Evolutionary conservation across 2,329 filamentous ascomycete genomes (phyloP).

Genomic region (Sordariomycetes sp.): DNA sequence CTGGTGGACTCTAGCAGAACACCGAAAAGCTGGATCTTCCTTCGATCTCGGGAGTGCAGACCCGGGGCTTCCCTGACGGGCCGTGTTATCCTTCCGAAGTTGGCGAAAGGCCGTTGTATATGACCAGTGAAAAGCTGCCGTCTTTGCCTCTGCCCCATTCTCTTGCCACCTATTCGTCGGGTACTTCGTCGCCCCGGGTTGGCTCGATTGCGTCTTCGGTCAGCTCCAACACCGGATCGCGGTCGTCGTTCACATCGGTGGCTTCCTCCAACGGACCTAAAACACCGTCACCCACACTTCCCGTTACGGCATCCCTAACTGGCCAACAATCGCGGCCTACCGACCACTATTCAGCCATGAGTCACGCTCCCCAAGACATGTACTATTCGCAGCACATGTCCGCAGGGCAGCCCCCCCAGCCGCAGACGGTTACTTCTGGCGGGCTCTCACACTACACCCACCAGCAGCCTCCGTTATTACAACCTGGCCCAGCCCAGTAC

Average conservation of each 20-base stretch:
- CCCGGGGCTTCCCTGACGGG: constrained; percentile 64
- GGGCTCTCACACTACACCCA: constrained; percentile 68
- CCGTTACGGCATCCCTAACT: constrained; percentile 32
- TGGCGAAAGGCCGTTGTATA: constrained; percentile 40
- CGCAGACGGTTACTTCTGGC: constrained; percentile 66
- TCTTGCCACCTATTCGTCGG: constrained; percentile 60
- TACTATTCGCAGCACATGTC: constrained; percentile 78
- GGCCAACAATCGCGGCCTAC: constrained; percentile 25
- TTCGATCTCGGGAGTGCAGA: constrained; percentile 73
- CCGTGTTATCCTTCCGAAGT: constrained; percentile 35
- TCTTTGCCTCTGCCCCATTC: constrained; percentile 59
- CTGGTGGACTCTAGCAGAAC: constrained; percentile 20
- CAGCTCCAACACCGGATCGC: constrained; percentile 39
- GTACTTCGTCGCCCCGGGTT: constrained; percentile 64
- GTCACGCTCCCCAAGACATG: constrained; percentile 69
- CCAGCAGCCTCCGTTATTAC: constrained; percentile 66
- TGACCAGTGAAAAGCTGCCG: constrained; percentile 58
- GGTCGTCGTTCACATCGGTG: constrained; percentile 43
- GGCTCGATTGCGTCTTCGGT: constrained; percentile 51
- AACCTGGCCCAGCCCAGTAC: constrained; percentile 62
- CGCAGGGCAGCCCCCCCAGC: constrained; percentile 61
- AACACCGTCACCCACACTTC: constrained; percentile 64
- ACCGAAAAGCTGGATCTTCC: constrained; percentile 93
- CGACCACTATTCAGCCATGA: constrained; percentile 56
- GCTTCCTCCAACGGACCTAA: constrained; percentile 56